Evolutionary conservation across 2,329 filamentous ascomycete genomes (phyloP), one percentile per base, ranked within the genome.

Genomic region (Pseudocercospora cruenta): DNA sequence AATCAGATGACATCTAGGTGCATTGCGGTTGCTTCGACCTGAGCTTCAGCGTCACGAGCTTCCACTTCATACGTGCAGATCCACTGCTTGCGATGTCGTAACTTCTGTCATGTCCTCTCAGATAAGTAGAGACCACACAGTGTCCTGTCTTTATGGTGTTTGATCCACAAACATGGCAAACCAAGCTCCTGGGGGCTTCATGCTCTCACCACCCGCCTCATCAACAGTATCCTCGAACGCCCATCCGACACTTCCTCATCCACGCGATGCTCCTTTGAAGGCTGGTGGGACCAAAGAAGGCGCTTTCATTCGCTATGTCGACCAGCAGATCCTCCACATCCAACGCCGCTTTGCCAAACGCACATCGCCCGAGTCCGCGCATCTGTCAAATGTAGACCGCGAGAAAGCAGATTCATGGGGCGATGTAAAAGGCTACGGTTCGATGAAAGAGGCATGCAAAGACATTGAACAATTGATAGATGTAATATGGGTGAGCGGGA

Each of bases 401-500:
- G 75, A 75, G 10, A 75, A 75, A 10, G 80, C 80, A 58, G 75
- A 78, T 49, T 65, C 70, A 9, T 77, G 73, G 76, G 72, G 74
- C 57, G 76, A 78, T 47, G 80, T 80, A 4, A 77, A 79, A 36
- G 86, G 86, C 1, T 90, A 90, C 69, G 81, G 82, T 62, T 86
- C 80, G 60, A 91, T 94, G 76, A 83, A 82, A 58, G 90, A 94
- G 74, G 86, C 93, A 4, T 92, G 88, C 62, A 86, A 82, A 64
- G 93, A 97, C 74, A 78, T 96, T 0, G 91, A 94, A 63, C 84
- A 84, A 5, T 77, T 97, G 12, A 80, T 96, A 16, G 90, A 96
- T 77, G 86, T 96, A 7, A 80, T 97, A 4, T 98, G 94, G 94
- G 86, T 92, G 22, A 92, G 90, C 31, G 92, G 91, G 9, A 97